Conservation (phyloP, 257 asterid genomes). For the Forsythia suspensa region DNA sequence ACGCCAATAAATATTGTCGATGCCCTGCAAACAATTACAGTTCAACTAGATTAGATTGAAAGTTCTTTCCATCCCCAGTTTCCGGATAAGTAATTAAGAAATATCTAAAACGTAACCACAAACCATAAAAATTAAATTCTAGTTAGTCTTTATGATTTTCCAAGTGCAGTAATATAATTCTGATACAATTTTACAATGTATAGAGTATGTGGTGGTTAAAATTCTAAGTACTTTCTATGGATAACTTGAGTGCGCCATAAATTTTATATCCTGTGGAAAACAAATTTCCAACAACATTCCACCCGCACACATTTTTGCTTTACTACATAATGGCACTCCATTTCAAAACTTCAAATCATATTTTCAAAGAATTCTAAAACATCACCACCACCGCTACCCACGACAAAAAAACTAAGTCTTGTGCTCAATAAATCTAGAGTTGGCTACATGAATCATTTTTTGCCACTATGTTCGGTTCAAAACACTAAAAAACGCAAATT, state of each 20-base stretch:
- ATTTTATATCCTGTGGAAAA: not conserved
- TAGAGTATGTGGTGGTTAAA: not conserved
- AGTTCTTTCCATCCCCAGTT: not conserved
- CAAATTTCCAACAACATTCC: not conserved
- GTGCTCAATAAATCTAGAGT: too few species aligned
- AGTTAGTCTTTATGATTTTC: not conserved
- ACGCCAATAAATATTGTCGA: slow-evolving; percentile 71
- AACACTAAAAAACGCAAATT: too few species aligned
- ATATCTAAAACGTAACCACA: not conserved
- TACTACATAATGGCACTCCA: not conserved
- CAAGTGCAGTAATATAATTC: not conserved
- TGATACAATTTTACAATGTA: too few species aligned
- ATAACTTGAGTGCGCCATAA: not conserved
- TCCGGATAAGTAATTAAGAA: not conserved
- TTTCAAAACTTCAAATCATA: not conserved
- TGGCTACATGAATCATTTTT: too few species aligned
- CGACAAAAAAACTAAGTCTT: too few species aligned
- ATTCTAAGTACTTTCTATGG: not conserved
- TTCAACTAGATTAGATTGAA: not conserved
- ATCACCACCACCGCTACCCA: too few species aligned
- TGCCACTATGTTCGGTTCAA: too few species aligned
- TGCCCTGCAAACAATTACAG: slow-evolving; percentile 45
- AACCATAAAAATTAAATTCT: too few species aligned
- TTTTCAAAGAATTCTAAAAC: not conserved
- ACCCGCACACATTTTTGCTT: not conserved